These are phyloP conservation scores for Achaetomium macrosporum DNA, from an alignment of 2,329 filamentous ascomycete genomes.

Conservation along the genomic window DNA sequence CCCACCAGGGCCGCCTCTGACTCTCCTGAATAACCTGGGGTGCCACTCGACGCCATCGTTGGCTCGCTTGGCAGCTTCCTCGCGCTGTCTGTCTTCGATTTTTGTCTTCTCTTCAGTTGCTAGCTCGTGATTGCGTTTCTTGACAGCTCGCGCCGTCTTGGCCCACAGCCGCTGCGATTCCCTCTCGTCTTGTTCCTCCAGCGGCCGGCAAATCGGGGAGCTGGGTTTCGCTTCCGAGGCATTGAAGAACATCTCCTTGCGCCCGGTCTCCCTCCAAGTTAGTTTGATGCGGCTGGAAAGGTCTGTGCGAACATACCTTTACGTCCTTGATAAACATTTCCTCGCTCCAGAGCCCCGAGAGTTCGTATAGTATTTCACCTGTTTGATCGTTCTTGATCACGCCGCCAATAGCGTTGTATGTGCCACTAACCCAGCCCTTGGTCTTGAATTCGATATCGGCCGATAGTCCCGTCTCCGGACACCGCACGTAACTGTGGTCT, in stretches of 20 bases:
- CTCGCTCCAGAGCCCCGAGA: slow-evolving; percentile 88
- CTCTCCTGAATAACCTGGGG: slow-evolving; percentile 74
- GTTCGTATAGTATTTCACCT: slow-evolving; percentile 81
- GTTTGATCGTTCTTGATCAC: slow-evolving; percentile 83
- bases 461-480: slow-evolving; percentile 77
- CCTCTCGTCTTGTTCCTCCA: slow-evolving; percentile 80
- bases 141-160: slow-evolving; percentile 74
- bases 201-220: slow-evolving; percentile 64
- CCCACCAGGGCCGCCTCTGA: slow-evolving; percentile 64
- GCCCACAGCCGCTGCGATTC: slow-evolving; percentile 89
- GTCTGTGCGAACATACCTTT: slow-evolving; percentile 46
- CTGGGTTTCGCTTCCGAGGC: slow-evolving; percentile 72
- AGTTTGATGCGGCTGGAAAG: not conserved
- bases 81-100: slow-evolving; percentile 86
- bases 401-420: slow-evolving; percentile 93
- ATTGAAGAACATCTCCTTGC: slow-evolving; percentile 86
- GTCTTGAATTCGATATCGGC: slow-evolving; percentile 98
- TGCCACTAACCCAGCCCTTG: slow-evolving; percentile 93
- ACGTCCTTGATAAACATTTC: slow-evolving; percentile 91
- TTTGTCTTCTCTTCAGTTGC: slow-evolving; percentile 96
- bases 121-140: slow-evolving; percentile 75
- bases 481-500: slow-evolving; percentile 88
- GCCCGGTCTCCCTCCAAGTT: slow-evolving; percentile 60
- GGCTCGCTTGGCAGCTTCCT: slow-evolving; percentile 74
- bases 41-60: slow-evolving; percentile 82